phyloP scores from a whole-genome alignment of 2,329 filamentous ascomycete species.

The Huntiella omanensis region DNA sequence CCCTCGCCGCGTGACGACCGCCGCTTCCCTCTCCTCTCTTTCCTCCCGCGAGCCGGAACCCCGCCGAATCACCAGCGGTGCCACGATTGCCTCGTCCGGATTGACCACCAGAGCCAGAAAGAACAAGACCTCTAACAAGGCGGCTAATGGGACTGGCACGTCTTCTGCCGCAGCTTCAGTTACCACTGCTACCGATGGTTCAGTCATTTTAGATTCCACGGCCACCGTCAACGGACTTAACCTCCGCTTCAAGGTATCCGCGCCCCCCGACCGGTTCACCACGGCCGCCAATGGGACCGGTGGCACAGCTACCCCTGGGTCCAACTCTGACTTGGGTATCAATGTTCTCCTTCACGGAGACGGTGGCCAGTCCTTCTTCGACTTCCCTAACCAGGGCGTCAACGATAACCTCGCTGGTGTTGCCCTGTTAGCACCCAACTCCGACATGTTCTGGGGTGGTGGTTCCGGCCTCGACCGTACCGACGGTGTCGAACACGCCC shows the following conservation, averaged over 20 bases:
- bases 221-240: constrained; percentile 33
- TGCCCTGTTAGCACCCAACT: constrained; percentile 33
- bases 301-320: constrained; percentile 17
- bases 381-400: constrained; percentile 36
- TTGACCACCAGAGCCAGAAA: background rate
- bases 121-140: constrained; percentile 2
- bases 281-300: constrained; percentile 29
- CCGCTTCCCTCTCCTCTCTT: background rate
- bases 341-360: constrained; percentile 42
- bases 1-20: constrained; percentile 8
- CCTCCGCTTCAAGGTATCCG: constrained; percentile 37
- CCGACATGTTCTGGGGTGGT: constrained; percentile 39
- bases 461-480: constrained; percentile 30
- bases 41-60: constrained; percentile 2
- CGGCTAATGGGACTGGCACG: constrained; percentile 4
- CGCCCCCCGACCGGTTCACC: constrained; percentile 34
- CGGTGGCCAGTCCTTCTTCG: constrained; percentile 39
- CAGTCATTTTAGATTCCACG: constrained; percentile 34
- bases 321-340: constrained; percentile 24
- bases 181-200: constrained; percentile 31
- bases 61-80: background rate
- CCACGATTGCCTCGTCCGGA: background rate
- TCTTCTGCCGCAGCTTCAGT: constrained; percentile 15
- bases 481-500: constrained; percentile 35
- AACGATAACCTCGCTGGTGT: constrained; percentile 32